Conservation (phyloP, 2,329 filamentous ascomycete species). For the Beauveria pseudobassiana region DNA sequence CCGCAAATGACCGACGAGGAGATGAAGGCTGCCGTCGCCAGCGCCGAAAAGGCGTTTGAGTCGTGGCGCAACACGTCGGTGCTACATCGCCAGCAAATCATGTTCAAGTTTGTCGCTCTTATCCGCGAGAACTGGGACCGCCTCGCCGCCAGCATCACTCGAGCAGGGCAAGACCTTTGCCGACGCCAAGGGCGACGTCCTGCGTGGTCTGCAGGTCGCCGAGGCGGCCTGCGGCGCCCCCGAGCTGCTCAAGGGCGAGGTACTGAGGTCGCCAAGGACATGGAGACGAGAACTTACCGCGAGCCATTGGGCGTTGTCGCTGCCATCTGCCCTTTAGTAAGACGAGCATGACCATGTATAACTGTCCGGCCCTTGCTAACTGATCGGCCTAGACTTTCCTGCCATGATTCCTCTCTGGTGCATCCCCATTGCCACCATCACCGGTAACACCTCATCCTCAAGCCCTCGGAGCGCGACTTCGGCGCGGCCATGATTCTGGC, state of each 20-base stretch:
- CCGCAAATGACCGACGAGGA: slow-evolving; percentile 75
- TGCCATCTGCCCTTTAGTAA: slow-evolving; percentile 78
- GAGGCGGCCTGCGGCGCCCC: slow-evolving; percentile 76
- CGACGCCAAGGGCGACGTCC: slow-evolving; percentile 74
- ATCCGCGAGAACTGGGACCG: slow-evolving; percentile 82
- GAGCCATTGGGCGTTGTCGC: slow-evolving; percentile 77
- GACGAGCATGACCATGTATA: slow-evolving; percentile 23
- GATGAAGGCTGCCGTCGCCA: slow-evolving; percentile 66
- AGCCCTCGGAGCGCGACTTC: slow-evolving; percentile 80
- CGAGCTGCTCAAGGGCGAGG: slow-evolving; percentile 73
- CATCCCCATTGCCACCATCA: slow-evolving; percentile 76
- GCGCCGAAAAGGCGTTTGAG: slow-evolving; percentile 68
- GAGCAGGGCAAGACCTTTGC: slow-evolving; percentile 87
- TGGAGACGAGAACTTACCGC: slow-evolving; percentile 78
- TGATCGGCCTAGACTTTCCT: slow-evolving; percentile 59
- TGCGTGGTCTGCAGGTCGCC: slow-evolving; percentile 75
- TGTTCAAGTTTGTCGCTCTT: slow-evolving; percentile 77
- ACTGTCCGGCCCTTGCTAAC: slow-evolving; percentile 9
- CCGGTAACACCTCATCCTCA: slow-evolving; percentile 80
- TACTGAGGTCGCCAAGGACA: slow-evolving; percentile 84
- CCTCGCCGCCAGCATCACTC: slow-evolving; percentile 77
- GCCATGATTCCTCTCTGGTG: slow-evolving; percentile 93
- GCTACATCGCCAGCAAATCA: slow-evolving; percentile 70
- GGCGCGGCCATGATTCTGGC: slow-evolving; percentile 80
- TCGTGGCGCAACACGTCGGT: slow-evolving; percentile 66